A percentile compares a stretch with the other conserved stretches of the same genome.
Evolutionary conservation across 1,139 yeast genomes (phyloP).

Genomic region (Suhomyces coccinellae): DNA sequence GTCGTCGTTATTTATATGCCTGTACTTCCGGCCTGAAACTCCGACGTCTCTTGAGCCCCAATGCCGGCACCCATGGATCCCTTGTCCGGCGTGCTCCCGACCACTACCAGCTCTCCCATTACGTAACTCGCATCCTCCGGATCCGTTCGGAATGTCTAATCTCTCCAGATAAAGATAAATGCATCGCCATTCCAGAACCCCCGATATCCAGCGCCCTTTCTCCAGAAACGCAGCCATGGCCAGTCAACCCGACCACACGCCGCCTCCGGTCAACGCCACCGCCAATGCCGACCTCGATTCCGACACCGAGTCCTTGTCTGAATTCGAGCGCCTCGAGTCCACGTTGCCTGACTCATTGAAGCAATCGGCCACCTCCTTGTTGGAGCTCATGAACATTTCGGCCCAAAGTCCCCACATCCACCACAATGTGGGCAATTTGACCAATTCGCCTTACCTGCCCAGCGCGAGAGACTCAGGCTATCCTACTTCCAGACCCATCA

Average conservation of each 20-base stretch:
- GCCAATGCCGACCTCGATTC: conserved; percentile 16
- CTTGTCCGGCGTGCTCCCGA: neutral
- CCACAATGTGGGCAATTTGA: neutral
- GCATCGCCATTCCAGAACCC: neutral
- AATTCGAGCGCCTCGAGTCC: conserved; percentile 48
- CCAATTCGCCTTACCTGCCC: conserved; percentile 12
- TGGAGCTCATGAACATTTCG: conserved; percentile 26
- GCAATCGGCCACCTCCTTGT: conserved; percentile 42
- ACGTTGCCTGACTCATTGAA: conserved; percentile 46
- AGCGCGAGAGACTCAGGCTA: conserved; percentile 13
- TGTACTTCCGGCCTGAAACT: neutral
- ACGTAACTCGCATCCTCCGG: conserved; percentile 1
- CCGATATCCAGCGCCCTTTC: neutral
- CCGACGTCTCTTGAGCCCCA: too few relatives aligned
- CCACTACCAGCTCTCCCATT: neutral
- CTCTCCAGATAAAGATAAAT: neutral
- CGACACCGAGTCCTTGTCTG: conserved; percentile 29
- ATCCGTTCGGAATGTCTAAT: neutral
- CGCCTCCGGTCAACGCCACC: conserved; percentile 11
- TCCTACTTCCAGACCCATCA: conserved; percentile 26
- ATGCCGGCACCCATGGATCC: neutral
- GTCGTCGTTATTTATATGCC: neutral
- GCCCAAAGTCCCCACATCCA: conserved; percentile 9
- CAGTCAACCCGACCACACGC: conserved; percentile 5
- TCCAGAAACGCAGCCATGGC: conserved; percentile 2